Evolutionary conservation across 345 rosid genomes (phyloP), one percentile per base, ranked within the genome.

Genomic region (Luvunga scandens): DNA sequence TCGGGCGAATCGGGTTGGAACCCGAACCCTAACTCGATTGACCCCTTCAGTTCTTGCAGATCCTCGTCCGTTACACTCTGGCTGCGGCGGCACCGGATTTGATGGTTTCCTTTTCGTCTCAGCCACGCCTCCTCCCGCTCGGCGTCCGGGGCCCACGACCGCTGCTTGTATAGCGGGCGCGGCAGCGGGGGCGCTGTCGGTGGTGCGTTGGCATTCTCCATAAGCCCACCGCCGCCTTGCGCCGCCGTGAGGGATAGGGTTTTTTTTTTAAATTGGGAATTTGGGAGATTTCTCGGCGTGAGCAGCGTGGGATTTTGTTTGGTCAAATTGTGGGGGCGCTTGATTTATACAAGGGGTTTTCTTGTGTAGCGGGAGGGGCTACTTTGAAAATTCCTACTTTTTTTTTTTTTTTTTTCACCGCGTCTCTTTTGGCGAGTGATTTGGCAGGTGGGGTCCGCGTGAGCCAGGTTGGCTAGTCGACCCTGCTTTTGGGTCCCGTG

Each of bases 21-120:
- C 22, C 97, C 94, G 73, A 95, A 95, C 1, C 99, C 98, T 2
- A 93, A 83, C 77, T 95, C 99, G 71, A 95, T 88, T 27, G 92
- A 91, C 0, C 90, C 99, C 38, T 85, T 93, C 7, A 95, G 90
- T 89, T 95, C 99, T 66, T 88, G 89, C 16, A 95, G 69, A 78
- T 95, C 99, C 42, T 90, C 98, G 73, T 93, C 91, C 12, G 94
- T 89, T 2, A 93, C 88, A 84, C 94, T 92, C 75, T 81, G 84
- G 67, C 86, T 77, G 14, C 90, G 80, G 39, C 84, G 84, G 66
- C 22, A 81, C 6, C 80, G 24, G 1, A 5, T 25, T 13, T 78
- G 22, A 18, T 75, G 6, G 24, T 77, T 89, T 2, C 75, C 88
- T 69, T 89, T 89, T 65, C 86, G 83, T 56, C 92, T 73, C 33